Evolutionary conservation across 129 eudicot genomes (phyloP).

Genomic region (Artemisia annua): DNA sequence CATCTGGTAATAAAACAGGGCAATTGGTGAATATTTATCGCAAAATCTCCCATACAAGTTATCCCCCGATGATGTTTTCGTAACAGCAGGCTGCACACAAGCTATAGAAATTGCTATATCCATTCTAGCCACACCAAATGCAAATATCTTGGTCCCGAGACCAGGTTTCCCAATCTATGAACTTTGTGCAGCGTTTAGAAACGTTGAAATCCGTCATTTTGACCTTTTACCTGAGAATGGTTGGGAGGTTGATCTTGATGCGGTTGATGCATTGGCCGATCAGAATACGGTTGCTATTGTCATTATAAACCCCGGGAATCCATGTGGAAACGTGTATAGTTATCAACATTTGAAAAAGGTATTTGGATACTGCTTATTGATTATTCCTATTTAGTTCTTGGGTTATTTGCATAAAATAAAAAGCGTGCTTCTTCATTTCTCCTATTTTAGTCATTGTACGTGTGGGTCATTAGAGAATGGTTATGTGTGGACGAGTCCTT

Average conservation of each 20-base stretch:
- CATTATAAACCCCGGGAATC: slow-evolving; percentile 93
- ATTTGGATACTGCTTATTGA: slow-evolving; percentile 2
- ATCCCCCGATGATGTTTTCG: slow-evolving; percentile 69
- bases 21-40: slow-evolving; percentile 72
- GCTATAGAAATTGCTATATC: slow-evolving; percentile 82
- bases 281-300: slow-evolving; percentile 82
- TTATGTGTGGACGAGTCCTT: too few relatives aligned
- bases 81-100: slow-evolving; percentile 96
- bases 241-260: slow-evolving; percentile 82
- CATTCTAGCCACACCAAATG: slow-evolving; percentile 70
- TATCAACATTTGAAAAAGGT: slow-evolving; percentile 81
- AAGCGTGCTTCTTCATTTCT: too few relatives aligned
- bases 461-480: too few relatives aligned
- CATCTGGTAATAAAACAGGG: slow-evolving; percentile 50
- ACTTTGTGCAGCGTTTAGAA: slow-evolving; percentile 83
- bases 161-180: slow-evolving; percentile 96
- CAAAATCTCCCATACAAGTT: slow-evolving; percentile 78
- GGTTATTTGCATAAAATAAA: neutral
- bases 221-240: slow-evolving; percentile 69
- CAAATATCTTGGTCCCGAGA: slow-evolving; percentile 84
- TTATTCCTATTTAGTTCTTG: too few relatives aligned
- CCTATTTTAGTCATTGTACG: too few relatives aligned
- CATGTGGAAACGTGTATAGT: slow-evolving; percentile 94
- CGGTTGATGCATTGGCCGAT: slow-evolving; percentile 70
- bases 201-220: slow-evolving; percentile 71